Evolutionary conservation across 2,329 filamentous ascomycete genomes (phyloP), one percentile per base, ranked within the genome.

Genomic region (Zymoseptoria pseudotritici): DNA sequence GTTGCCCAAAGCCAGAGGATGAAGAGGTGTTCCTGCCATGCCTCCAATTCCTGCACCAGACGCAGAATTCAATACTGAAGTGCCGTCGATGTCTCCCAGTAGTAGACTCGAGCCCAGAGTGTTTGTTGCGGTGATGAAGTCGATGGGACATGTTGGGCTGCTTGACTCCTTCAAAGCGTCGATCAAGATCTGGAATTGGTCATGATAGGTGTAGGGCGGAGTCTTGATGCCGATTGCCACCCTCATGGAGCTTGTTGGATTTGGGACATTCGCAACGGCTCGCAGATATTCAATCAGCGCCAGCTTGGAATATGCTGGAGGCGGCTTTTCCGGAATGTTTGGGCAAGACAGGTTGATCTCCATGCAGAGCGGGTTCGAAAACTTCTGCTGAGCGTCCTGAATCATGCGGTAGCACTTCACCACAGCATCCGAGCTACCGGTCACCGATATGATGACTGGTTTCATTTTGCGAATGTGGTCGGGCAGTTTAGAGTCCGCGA

Each of bases 271-370:
- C 2, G 55, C 59, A 63, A 88, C 73, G 0, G 75, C 74, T 1
- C 66, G 63, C 1, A 92, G 74, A 62, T 90, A 91, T 4, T 73
- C 72, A 0, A 71, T 63, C 2, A 92, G 71, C 0, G 79, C 76
- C 0, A 65, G 64, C 0, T 77, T 72, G 7, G 82, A 79, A 70
- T 91, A 92, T 0, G 89, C 89, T 5, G 89, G 88, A 0, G 89
- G 89, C 0, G 88, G 85, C 53, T 82, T 81, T 19, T 77, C 76
- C 0, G 82, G 79, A 55, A 92, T 91, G 68, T 93, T 92, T 0
- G 89, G 89, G 66, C 89, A 92, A 31, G 84, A 88, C 29, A 92
- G 82, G 70, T 93, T 93, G 67, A 92, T 78, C 73, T 93, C 89
- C 78, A 91, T 83, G 19, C 85, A 85, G 0, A 90, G 76, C 1